phyloP scores from a whole-genome alignment of 163 green algal species.

The Chloromonas sp. region DNA sequence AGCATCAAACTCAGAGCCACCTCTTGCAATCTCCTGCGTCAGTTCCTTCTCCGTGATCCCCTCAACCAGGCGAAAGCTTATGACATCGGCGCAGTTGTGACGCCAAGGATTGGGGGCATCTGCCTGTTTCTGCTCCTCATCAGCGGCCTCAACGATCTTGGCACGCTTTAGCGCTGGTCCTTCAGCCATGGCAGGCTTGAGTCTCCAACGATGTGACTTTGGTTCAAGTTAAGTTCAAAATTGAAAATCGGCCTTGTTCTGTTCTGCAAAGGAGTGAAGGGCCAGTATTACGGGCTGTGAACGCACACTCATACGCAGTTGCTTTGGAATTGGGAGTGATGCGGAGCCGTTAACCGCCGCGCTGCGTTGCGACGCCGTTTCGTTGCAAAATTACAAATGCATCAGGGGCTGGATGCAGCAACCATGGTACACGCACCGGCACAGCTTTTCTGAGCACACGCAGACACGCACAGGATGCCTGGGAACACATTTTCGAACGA shows the following conservation, averaged over 20 bases:
- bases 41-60: not conserved
- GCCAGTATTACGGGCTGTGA: not conserved
- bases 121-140: not conserved
- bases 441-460: too few species aligned
- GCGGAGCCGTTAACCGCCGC: too few species aligned
- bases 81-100: not conserved
- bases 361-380: too few species aligned
- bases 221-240: not conserved
- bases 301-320: not conserved
- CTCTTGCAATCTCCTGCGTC: slow-evolving; percentile 18
- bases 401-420: too few species aligned
- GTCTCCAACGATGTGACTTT: not conserved
- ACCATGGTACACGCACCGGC: too few species aligned
- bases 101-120: not conserved
- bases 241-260: not conserved
- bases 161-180: not conserved
- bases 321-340: too few species aligned
- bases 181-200: not conserved
- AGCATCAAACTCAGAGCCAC: slow-evolving; percentile 14
- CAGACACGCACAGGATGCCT: too few species aligned
- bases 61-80: slow-evolving; percentile 2
- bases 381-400: too few species aligned
- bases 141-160: not conserved
- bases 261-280: not conserved
- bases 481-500: too few species aligned